These are phyloP conservation scores for Penicillium digitatum DNA, from an alignment of 2,329 filamentous ascomycete genomes.

Conservation along the genomic window DNA sequence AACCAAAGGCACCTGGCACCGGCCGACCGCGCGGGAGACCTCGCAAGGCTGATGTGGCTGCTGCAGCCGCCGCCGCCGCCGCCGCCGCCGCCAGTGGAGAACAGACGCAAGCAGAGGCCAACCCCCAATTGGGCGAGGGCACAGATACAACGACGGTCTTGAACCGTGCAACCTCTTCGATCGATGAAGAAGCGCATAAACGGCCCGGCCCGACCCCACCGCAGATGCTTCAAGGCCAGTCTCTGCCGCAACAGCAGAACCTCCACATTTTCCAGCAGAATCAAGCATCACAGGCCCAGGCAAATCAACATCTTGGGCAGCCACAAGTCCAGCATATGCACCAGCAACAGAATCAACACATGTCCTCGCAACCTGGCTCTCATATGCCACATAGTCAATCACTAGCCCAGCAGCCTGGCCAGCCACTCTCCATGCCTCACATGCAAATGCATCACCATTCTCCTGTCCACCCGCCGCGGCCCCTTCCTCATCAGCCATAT, in stretches of 20 bases:
- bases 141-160: constrained; percentile 7
- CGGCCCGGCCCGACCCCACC: constrained; percentile 19
- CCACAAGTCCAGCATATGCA: constrained; percentile 12
- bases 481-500: constrained; percentile 17
- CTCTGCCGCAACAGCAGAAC: constrained; percentile 11
- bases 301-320: constrained; percentile 14
- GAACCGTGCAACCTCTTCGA: constrained; percentile 7
- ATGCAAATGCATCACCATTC: constrained; percentile 25
- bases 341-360: constrained; percentile 5
- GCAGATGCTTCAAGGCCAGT: constrained; percentile 16
- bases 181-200: constrained; percentile 18
- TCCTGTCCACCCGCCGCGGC: constrained; percentile 14
- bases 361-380: constrained; percentile 10
- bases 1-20: constrained; percentile 26
- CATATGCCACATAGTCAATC: constrained; percentile 3
- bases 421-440: constrained; percentile 22
- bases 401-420: constrained; percentile 3
- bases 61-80: constrained; percentile 24
- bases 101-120: constrained; percentile 9
- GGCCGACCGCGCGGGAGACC: constrained; percentile 34
- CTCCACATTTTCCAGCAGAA: constrained; percentile 13
- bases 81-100: constrained; percentile 24
- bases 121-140: constrained; percentile 7
- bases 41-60: constrained; percentile 33
- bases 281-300: constrained; percentile 8